Percentiles rank a stretch among this genome's conserved stretches.
phyloP scores from a whole-genome alignment of 2,329 filamentous ascomycete genomes.

The Epichloe sibirici region DNA sequence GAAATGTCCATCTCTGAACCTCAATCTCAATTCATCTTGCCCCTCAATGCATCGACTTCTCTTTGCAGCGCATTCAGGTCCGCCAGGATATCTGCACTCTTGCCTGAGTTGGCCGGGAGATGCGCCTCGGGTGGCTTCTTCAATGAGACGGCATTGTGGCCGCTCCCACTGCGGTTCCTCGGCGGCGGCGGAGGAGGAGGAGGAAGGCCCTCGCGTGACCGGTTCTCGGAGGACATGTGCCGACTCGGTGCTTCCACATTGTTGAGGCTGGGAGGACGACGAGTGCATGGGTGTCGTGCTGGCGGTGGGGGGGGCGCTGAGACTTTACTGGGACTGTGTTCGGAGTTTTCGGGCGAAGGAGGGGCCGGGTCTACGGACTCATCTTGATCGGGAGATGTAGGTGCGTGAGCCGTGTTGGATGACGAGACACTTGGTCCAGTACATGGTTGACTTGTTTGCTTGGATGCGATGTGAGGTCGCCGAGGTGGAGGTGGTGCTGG shows the following conservation, averaged over 20 bases:
- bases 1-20: slow-evolving; percentile 1
- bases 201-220: slow-evolving; percentile 13
- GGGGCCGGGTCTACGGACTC: slow-evolving; percentile 9
- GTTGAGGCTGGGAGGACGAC: slow-evolving; percentile 31
- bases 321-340: slow-evolving; percentile 8
- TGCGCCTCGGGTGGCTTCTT: slow-evolving; percentile 10
- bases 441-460: slow-evolving; percentile 14
- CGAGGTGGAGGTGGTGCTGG: slow-evolving; percentile 45
- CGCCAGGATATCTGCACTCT: slow-evolving; percentile 51
- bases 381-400: slow-evolving; percentile 10
- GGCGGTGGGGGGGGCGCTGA: slow-evolving; percentile 34
- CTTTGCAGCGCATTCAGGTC: slow-evolving; percentile 60
- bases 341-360: slow-evolving; percentile 4
- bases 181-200: slow-evolving; percentile 37
- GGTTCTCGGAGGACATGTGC: slow-evolving; percentile 16
- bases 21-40: slow-evolving; percentile 15
- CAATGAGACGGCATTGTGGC: slow-evolving; percentile 26
- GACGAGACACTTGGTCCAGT: slow-evolving; percentile 8
- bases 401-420: slow-evolving; percentile 6
- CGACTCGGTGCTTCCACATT: slow-evolving; percentile 26
- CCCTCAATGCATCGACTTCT: slow-evolving; percentile 57
- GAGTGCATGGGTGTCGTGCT: slow-evolving; percentile 29
- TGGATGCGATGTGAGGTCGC: slow-evolving; percentile 30
- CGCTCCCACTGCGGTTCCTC: slow-evolving; percentile 34
- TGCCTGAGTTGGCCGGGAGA: slow-evolving; percentile 14